A percentile compares a stretch with the other conserved stretches of the same genome.
Evolutionary conservation across 2,329 filamentous ascomycete species (phyloP).

Genomic region (Fusarium verticillioides): DNA sequence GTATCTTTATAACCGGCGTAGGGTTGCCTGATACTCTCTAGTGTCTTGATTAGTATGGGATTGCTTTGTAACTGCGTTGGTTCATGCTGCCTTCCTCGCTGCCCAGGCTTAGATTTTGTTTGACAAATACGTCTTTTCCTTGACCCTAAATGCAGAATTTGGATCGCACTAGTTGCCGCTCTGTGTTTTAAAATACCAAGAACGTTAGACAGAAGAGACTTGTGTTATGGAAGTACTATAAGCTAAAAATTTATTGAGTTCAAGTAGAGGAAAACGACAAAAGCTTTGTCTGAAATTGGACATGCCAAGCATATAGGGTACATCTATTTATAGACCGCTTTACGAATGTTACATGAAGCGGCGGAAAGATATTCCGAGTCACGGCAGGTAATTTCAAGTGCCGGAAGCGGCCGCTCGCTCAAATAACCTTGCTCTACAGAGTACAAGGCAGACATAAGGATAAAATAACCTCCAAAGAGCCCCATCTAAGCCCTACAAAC

Average conservation of each 20-base stretch:
- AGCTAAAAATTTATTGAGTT: not conserved
- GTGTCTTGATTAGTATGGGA: rapidly evolving
- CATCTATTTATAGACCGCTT: not conserved
- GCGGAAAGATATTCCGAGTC: not conserved
- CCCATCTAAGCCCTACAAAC: not conserved
- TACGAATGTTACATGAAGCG: not conserved
- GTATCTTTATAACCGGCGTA: rapidly evolving
- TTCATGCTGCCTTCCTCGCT: no score
- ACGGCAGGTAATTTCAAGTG: not conserved
- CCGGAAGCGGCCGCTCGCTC: not conserved
- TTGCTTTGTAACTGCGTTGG: no score
- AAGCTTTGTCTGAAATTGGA: not conserved
- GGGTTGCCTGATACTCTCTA: rapidly evolving
- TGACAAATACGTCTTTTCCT: no score
- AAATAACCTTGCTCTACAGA: not conserved
- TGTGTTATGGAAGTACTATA: no score
- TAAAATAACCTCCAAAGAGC: not conserved
- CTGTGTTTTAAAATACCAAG: no score
- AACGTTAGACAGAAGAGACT: no score
- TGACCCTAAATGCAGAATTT: no score
- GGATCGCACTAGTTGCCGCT: no score
- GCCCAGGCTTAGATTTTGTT: no score
- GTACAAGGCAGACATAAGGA: not conserved
- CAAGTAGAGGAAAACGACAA: no score
- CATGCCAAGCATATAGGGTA: not conserved